These are phyloP conservation scores for Protomyces arabidopsidicola DNA, from an alignment of 1,139 yeast genomes.

Conservation along the genomic window DNA sequence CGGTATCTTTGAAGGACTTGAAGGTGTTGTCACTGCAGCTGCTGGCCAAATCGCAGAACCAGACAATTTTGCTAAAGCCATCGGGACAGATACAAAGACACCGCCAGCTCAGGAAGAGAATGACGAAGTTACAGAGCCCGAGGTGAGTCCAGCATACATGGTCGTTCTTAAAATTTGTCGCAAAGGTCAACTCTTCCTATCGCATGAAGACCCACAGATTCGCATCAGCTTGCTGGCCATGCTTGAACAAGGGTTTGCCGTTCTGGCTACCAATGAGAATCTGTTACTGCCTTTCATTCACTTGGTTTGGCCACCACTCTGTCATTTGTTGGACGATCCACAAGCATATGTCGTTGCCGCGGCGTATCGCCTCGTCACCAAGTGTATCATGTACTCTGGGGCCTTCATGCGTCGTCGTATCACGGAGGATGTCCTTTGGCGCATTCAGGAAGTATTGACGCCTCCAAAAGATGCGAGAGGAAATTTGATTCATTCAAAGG, in stretches of 20 bases:
- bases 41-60: conserved; percentile 36
- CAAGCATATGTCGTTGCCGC: conserved; percentile 42
- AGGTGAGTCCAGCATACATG: conserved; percentile 59
- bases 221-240: conserved; percentile 55
- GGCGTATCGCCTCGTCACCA: conserved; percentile 43
- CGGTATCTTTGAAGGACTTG: conserved; percentile 69
- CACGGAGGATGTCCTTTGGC: conserved; percentile 20
- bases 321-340: conserved; percentile 37
- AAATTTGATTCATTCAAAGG: not conserved
- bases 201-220: conserved; percentile 60
- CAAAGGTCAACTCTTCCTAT: conserved; percentile 65
- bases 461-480: conserved; percentile 10
- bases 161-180: conserved; percentile 58
- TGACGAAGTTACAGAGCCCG: conserved; percentile 49
- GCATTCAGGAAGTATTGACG: not conserved
- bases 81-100: conserved; percentile 16
- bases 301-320: conserved; percentile 58
- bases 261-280: conserved; percentile 58
- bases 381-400: conserved; percentile 45
- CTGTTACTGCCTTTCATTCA: conserved; percentile 65
- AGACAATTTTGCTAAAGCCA: not conserved
- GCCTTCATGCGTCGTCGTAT: conserved; percentile 45
- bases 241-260: conserved; percentile 50
- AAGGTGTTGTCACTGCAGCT: conserved; percentile 57
- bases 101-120: conserved; percentile 35